phyloP scores from a whole-genome alignment of 1,284 basidiomycete genomes.

The Puccinia horiana region DNA sequence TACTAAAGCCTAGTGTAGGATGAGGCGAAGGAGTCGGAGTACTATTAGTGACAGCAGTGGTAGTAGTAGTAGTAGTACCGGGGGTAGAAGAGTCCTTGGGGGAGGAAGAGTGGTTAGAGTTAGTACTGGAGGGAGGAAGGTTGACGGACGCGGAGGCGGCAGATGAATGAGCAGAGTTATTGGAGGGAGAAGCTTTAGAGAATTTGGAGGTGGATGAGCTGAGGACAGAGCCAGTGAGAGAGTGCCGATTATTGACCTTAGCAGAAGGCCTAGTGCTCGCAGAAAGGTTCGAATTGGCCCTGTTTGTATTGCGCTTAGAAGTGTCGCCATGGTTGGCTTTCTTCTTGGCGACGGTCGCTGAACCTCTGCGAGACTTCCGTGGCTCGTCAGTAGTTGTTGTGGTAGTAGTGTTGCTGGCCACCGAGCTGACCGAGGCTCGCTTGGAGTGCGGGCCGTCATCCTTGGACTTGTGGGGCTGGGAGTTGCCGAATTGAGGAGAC shows the following conservation, averaged over 20 bases:
- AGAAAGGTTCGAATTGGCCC: neutral
- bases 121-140: neutral
- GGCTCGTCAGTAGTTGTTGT: neutral
- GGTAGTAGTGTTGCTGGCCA: neutral
- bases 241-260: conserved; percentile 2
- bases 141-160: neutral
- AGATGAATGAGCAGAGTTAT: neutral
- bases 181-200: too few relatives aligned
- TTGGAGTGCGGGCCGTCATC: neutral
- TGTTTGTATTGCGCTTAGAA: neutral
- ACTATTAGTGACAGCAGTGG: neutral
- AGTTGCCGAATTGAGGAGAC: neutral
- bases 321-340: neutral
- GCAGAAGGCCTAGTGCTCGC: neutral
- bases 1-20: neutral
- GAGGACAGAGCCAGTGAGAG: conserved; percentile 3
- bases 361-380: neutral
- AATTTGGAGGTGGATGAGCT: neutral
- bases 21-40: neutral
- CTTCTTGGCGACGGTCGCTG: neutral
- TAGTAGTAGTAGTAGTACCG: neutral
- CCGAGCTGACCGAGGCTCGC: conserved; percentile 1
- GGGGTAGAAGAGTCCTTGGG: neutral
- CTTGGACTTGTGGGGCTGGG: neutral
- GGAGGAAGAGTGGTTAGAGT: neutral